Evolutionary conservation across 2,329 filamentous ascomycete genomes (phyloP).

Genomic region (Chalaropsis thielavioides): DNA sequence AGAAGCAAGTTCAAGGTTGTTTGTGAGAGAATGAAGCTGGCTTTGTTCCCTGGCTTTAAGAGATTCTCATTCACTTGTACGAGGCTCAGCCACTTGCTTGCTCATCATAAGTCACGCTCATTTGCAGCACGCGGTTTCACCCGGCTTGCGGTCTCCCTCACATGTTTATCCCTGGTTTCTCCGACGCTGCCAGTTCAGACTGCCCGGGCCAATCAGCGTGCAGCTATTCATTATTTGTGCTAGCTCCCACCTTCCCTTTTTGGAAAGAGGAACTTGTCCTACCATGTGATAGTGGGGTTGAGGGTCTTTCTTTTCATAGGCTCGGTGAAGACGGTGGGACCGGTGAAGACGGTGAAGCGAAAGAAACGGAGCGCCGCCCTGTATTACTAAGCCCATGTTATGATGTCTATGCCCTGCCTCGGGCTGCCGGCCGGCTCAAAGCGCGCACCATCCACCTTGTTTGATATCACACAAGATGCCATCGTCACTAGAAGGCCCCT

Average conservation of each 20-base stretch:
- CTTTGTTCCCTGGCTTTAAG: neutral
- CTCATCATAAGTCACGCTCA: neutral
- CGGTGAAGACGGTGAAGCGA: neutral
- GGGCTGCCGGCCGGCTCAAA: no score
- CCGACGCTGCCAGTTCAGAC: neutral
- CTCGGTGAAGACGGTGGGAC: neutral
- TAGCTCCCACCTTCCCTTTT: neutral
- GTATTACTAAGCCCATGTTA: neutral
- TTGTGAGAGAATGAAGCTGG: neutral
- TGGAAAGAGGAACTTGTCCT: neutral
- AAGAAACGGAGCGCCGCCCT: neutral
- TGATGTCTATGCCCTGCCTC: no score
- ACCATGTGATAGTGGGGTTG: conserved; percentile 8
- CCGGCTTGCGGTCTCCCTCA: neutral
- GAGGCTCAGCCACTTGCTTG: neutral
- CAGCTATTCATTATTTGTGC: conserved; percentile 3
- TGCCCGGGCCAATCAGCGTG: neutral
- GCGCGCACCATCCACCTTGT: no score
- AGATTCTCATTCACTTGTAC: neutral
- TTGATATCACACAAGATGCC: no score
- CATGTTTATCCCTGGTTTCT: conserved; percentile 2
- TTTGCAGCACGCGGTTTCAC: neutral
- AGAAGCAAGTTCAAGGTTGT: neutral
- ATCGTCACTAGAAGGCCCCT: neutral
- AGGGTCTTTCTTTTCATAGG: no score